Percentiles rank a stretch among this genome's conserved stretches.
phyloP scores from a whole-genome alignment of 1,139 yeast genomes.

The Debaryomyces singareniensis region DNA sequence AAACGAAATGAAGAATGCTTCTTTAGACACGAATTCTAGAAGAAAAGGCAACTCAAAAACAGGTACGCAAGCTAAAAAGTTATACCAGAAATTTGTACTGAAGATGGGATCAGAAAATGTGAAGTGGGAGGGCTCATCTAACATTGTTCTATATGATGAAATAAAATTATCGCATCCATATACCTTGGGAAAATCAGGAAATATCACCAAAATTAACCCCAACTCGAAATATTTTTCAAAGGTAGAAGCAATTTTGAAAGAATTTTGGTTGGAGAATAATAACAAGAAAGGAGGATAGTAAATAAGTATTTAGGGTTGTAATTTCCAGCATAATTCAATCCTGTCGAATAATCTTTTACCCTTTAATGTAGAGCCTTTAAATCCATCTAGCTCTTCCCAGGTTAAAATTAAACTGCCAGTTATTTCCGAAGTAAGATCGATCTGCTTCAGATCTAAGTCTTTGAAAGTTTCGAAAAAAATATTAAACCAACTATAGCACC shows the following conservation, averaged over 20 bases:
- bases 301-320: constrained; percentile 5
- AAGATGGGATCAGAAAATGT: constrained; percentile 20
- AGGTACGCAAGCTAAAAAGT: constrained; percentile 10
- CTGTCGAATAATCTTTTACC: constrained; percentile 51
- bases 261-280: constrained; percentile 50
- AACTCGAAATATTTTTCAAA: constrained; percentile 35
- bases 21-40: constrained; percentile 4
- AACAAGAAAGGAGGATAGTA: constrained; percentile 57
- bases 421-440: not conserved
- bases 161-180: constrained; percentile 23
- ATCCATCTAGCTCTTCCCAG: constrained; percentile 71
- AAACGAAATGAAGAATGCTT: constrained; percentile 9
- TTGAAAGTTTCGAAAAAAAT: constrained; percentile 9
- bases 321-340: constrained; percentile 33
- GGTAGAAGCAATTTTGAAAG: constrained; percentile 49
- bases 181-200: constrained; percentile 19
- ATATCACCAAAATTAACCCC: constrained; percentile 18
- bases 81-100: constrained; percentile 15
- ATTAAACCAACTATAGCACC: constrained; percentile 28
- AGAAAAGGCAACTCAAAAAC: constrained; percentile 7
- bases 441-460: not conserved
- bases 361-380: constrained; percentile 49
- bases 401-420: constrained; percentile 5
- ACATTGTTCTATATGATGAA: constrained; percentile 19
- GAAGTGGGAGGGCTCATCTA: constrained; percentile 16